Evolutionary conservation across 2,329 filamentous ascomycete genomes (phyloP), one percentile per base, ranked within the genome.

Genomic region (Fonsecaea multimorphosa): DNA sequence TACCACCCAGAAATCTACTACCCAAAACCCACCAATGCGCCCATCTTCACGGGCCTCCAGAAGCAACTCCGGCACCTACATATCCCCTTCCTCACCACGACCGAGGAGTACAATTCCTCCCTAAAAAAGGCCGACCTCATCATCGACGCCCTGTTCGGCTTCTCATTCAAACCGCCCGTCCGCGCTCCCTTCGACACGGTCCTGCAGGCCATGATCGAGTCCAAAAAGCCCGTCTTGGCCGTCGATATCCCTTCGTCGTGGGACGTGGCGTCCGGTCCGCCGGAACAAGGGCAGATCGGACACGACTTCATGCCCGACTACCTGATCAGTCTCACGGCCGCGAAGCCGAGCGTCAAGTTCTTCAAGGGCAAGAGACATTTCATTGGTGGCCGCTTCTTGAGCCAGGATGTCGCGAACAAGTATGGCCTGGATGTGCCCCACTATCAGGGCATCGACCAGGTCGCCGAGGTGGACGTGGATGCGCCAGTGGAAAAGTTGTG

Each of bases 181-280:
- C 89, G 95, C n/a, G 92, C 96, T 70, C 95, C 95, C 0, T 99
- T 98, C 75, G 89, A 89, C 0, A 84, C 84, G 0, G 90, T 97
- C 14, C 96, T 99, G 72, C 82, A 85, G 67, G 88, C 90, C 7
- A 83, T 99, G 40, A 87, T 92, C 71, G 84, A 55, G 49, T 90
- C 91, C 4, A 84, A 84, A 29, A 74, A 95, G 7, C 91, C 93
- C 0, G 90, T 98, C 0, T 89, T 95, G 2, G 91, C 92, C 2
- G 91, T 99, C 24, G 95, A 99, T 79, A 93, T 92, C 6, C 95
- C 95, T 0, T 96, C 92, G 34, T 95, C 91, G 1, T 99, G 95
- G 95, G 88, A 95, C 77, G 96, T 99, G 63, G 91, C 97, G 74
- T 82, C 83, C 11, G 95, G 95, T 0, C 94, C 94, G 8, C 93